Percentiles rank a stretch among this genome's conserved stretches.
These are phyloP conservation scores for Oenanthe sinensis DNA, from an alignment of 129 eudicot genomes.

Conservation along the genomic window DNA sequence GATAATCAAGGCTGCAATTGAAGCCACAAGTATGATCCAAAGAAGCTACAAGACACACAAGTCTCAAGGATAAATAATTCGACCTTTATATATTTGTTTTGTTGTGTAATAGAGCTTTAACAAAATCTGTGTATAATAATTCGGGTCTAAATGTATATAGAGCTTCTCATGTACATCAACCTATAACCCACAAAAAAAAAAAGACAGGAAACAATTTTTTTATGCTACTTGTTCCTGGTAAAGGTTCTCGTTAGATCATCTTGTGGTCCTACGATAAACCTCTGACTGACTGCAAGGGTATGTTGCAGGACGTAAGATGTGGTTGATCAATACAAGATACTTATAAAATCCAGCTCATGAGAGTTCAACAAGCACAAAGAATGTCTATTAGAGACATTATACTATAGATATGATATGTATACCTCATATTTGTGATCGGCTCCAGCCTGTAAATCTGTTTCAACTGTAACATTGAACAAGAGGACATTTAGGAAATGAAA, in stretches of 20 bases:
- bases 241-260: neutral
- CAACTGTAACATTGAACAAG: slow-evolving; percentile 49
- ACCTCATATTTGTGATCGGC: slow-evolving; percentile 97
- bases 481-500: slow-evolving; percentile 15
- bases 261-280: neutral
- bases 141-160: neutral
- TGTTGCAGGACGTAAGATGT: neutral
- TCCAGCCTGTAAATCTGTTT: slow-evolving; percentile 91
- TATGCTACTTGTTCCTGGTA: neutral
- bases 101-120: neutral
- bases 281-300: neutral
- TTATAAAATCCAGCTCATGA: neutral
- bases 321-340: neutral
- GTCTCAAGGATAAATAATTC: neutral
- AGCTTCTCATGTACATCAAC: neutral
- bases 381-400: slow-evolving; percentile 1
- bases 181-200: neutral
- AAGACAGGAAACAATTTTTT: neutral
- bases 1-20: slow-evolving; percentile 81
- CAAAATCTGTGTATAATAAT: neutral
- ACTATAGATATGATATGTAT: slow-evolving; percentile 9
- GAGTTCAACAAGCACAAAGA: neutral
- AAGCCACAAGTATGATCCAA: slow-evolving; percentile 91
- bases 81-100: neutral
- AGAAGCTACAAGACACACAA: slow-evolving; percentile 55